Evolutionary conservation across 2,329 filamentous ascomycete species (phyloP).

Genomic region (Aspergillus nomiae): DNA sequence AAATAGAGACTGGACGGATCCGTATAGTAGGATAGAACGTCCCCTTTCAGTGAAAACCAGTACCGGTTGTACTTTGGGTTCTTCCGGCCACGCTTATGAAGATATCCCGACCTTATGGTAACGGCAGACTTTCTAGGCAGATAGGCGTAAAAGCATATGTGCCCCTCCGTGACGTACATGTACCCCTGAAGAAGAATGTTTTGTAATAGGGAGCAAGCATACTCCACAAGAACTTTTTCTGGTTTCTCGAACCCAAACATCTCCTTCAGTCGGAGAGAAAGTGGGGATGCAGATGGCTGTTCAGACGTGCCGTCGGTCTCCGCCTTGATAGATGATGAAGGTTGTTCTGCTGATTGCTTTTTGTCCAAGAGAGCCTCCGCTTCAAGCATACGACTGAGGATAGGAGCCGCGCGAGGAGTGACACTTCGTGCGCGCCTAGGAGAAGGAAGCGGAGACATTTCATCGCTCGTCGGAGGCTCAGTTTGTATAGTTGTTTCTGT

Average conservation of each 20-base stretch:
- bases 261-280: conserved; percentile 73
- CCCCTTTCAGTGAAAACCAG: conserved; percentile 91
- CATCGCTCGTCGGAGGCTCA: conserved; percentile 19
- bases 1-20: conserved; percentile 87
- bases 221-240: conserved; percentile 87
- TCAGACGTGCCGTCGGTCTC: conserved; percentile 55
- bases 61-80: conserved; percentile 87
- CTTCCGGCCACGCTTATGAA: conserved; percentile 84
- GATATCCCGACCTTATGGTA: conserved; percentile 80
- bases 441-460: conserved; percentile 19
- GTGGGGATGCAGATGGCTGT: conserved; percentile 52
- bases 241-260: conserved; percentile 81
- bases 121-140: conserved; percentile 86
- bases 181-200: conserved; percentile 91
- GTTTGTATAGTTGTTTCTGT: conserved; percentile 25
- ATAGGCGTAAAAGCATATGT: conserved; percentile 97
- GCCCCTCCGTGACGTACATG: conserved; percentile 89
- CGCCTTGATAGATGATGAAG: conserved; percentile 21
- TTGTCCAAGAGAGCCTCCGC: conserved; percentile 63
- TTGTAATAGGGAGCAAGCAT: conserved; percentile 89
- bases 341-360: conserved; percentile 21
- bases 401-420: conserved; percentile 61
- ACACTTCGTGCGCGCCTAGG: conserved; percentile 33
- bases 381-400: conserved; percentile 78
- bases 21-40: conserved; percentile 86